phyloP scores from a whole-genome alignment of 2,329 filamentous ascomycete genomes.

The Talaromyces sp. region DNA sequence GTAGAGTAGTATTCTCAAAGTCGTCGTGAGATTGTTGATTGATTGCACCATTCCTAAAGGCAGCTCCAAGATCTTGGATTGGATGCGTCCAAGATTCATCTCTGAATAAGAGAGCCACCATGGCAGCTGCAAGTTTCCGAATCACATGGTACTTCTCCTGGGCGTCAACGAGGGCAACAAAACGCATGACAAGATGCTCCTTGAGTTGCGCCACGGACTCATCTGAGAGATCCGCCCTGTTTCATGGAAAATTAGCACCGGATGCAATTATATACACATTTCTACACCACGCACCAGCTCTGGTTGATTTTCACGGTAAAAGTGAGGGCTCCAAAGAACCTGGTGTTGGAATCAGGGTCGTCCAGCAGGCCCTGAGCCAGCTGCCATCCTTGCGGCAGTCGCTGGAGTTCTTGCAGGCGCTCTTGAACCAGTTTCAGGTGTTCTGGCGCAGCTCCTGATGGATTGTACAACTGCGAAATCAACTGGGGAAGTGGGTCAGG shows the following conservation, averaged over 20 bases:
- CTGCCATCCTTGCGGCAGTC: constrained; percentile 76
- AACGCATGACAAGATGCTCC: constrained; percentile 38
- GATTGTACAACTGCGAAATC: constrained; percentile 36
- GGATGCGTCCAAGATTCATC: constrained; percentile 35
- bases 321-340: constrained; percentile 89
- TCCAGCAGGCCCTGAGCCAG: constrained; percentile 72
- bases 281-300: constrained; percentile 58
- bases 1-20: constrained; percentile 29
- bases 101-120: constrained; percentile 42
- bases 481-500: constrained; percentile 26
- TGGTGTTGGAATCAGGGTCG: constrained; percentile 67
- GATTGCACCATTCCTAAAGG: constrained; percentile 34
- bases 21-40: constrained; percentile 25
- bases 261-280: constrained; percentile 14
- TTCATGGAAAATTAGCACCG: background rate
- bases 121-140: constrained; percentile 43
- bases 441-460: constrained; percentile 41
- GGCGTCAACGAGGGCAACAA: constrained; percentile 35
- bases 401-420: constrained; percentile 72
- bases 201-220: constrained; percentile 31
- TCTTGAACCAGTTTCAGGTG: constrained; percentile 59
- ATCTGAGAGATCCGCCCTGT: constrained; percentile 34
- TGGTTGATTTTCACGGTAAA: constrained; percentile 92
- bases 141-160: constrained; percentile 38
- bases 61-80: constrained; percentile 33